These are phyloP conservation scores for Malassezia furfur DNA, from an alignment of 1,284 basidiomycete genomes.

Conservation along the genomic window DNA sequence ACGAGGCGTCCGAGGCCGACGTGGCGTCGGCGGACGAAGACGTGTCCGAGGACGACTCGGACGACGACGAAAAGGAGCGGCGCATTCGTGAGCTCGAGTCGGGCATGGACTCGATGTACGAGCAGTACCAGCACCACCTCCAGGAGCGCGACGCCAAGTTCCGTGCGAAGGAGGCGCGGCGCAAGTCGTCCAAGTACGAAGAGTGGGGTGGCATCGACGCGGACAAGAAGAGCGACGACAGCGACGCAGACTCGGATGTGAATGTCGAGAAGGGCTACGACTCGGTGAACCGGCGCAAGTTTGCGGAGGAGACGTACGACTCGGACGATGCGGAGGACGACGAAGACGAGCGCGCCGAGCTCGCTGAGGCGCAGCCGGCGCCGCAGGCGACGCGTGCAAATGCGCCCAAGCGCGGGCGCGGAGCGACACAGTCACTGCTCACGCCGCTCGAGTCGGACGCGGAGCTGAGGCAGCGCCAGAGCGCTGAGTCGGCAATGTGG, in stretches of 20 bases:
- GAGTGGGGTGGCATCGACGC: conserved; percentile 42
- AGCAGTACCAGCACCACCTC: conserved; percentile 71
- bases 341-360: conserved; percentile 43
- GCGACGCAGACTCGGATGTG: conserved; percentile 47
- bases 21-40: conserved; percentile 18
- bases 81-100: conserved; percentile 58
- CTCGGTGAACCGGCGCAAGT: conserved; percentile 59
- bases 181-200: conserved; percentile 56
- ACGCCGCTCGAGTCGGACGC: conserved; percentile 3
- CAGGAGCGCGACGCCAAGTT: conserved; percentile 80
- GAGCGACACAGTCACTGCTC: background rate
- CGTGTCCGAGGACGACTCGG: conserved; percentile 51
- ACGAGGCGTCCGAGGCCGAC: conserved; percentile 46
- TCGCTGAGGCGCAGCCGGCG: conserved; percentile 44
- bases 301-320: conserved; percentile 54
- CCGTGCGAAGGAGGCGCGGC: conserved; percentile 72
- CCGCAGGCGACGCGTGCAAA: conserved; percentile 13
- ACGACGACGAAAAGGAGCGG: conserved; percentile 53
- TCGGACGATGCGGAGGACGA: conserved; percentile 51
- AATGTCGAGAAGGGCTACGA: conserved; percentile 61
- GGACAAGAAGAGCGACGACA: conserved; percentile 32
- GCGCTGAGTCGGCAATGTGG: conserved; percentile 64
- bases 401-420: background rate
- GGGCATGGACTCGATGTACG: conserved; percentile 79
- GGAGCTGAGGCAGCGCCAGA: conserved; percentile 29